Conservation (phyloP, 441 rosid genomes). For the Syzygium syzygioides region DNA sequence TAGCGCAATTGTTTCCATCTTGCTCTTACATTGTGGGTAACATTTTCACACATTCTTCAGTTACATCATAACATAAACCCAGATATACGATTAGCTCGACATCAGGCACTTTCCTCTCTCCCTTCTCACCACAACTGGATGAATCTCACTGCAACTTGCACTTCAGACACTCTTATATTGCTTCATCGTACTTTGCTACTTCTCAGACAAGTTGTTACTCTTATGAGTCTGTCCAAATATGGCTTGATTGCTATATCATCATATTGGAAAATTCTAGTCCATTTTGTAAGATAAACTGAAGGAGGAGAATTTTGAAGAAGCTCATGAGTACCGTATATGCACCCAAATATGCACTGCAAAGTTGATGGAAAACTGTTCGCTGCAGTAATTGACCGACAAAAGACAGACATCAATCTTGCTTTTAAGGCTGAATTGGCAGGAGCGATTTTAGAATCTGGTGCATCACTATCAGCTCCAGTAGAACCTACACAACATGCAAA, state of each 20-base stretch:
- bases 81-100: not conserved
- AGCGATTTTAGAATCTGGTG: conserved; percentile 55
- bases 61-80: not conserved
- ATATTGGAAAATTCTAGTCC: not conserved
- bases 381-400: conserved; percentile 81
- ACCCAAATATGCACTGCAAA: conserved; percentile 92
- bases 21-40: not conserved
- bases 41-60: not conserved
- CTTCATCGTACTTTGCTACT: not conserved
- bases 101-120: not conserved
- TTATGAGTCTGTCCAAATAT: not conserved
- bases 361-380: conserved; percentile 94
- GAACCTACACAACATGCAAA: conserved; percentile 50
- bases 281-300: not conserved
- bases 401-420: conserved; percentile 69
- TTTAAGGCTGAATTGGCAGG: conserved; percentile 73
- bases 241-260: not conserved
- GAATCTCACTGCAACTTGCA: not conserved
- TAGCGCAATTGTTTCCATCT: not conserved
- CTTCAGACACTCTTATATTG: not conserved
- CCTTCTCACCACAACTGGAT: not conserved
- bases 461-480: conserved; percentile 43
- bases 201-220: not conserved
- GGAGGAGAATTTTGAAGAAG: not conserved
- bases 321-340: conserved; percentile 70